Evolutionary conservation across 768 basidiomycete species (phyloP).

Genomic region (Suillus bovinus): DNA sequence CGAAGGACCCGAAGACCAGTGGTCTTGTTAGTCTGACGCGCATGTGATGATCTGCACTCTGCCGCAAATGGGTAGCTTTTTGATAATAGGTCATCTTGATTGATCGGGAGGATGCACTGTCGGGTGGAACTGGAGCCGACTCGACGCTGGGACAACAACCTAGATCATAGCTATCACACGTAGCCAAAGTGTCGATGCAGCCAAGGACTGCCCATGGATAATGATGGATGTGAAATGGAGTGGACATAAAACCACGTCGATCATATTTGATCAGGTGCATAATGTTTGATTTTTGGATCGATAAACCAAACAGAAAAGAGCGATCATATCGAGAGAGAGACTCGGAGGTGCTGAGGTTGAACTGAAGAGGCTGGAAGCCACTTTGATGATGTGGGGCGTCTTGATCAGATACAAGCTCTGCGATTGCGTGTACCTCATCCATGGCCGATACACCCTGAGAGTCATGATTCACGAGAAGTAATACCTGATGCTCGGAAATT

Average conservation of each 20-base stretch:
- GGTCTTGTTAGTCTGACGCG: conserved; percentile 1
- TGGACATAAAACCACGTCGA: background rate
- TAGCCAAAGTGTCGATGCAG: background rate
- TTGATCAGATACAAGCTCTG: background rate
- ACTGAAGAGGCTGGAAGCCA: background rate
- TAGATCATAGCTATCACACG: background rate
- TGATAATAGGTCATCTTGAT: background rate
- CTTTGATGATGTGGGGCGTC: background rate
- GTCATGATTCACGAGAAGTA: background rate
- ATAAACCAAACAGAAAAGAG: background rate
- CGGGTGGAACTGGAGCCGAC: background rate
- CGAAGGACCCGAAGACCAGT: background rate
- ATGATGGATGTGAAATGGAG: background rate
- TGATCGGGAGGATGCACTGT: background rate
- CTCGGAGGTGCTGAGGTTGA: background rate
- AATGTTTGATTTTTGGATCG: background rate
- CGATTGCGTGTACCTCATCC: background rate
- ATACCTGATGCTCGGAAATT: background rate
- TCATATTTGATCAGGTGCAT: background rate
- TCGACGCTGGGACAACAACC: background rate
- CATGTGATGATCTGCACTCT: background rate
- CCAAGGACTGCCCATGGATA: background rate
- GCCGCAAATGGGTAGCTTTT: background rate
- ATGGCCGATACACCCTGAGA: background rate
- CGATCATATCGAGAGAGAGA: background rate